Evolutionary conservation across 2,329 filamentous ascomycete species (phyloP).

Genomic region (Colletotrichum agaves): DNA sequence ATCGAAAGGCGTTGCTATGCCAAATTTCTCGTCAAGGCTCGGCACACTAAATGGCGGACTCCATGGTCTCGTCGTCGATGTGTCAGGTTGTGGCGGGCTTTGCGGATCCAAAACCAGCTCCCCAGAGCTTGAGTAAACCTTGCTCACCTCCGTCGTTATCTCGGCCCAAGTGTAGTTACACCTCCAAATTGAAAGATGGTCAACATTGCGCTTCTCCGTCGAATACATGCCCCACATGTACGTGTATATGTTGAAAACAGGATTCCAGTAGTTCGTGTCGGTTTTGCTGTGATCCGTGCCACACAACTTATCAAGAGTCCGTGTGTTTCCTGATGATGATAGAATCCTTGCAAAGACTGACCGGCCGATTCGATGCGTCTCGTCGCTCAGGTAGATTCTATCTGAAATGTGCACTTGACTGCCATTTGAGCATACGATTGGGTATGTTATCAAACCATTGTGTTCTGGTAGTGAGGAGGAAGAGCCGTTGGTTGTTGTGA

Average conservation of each 20-base stretch:
- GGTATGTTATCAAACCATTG: background rate
- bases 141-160: background rate
- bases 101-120: no score
- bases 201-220: background rate
- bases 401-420: no score
- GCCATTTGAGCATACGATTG: background rate
- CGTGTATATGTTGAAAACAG: background rate
- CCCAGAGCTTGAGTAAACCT: no score
- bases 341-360: no score
- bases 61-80: no score
- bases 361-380: no score
- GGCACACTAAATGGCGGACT: no score
- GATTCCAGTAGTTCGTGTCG: background rate
- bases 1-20: no score
- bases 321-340: background rate
- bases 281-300: background rate
- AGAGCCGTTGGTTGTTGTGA: background rate
- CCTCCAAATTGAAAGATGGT: background rate
- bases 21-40: no score
- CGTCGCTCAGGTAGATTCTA: no score
- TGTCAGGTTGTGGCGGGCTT: no score
- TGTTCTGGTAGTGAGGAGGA: background rate
- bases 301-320: background rate
- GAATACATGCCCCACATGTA: slow-evolving; percentile 1
- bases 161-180: slow-evolving; percentile 4